Evolutionary conservation across 208 protist genomes (phyloP).

Genomic region (Angomonas ambiguus): DNA sequence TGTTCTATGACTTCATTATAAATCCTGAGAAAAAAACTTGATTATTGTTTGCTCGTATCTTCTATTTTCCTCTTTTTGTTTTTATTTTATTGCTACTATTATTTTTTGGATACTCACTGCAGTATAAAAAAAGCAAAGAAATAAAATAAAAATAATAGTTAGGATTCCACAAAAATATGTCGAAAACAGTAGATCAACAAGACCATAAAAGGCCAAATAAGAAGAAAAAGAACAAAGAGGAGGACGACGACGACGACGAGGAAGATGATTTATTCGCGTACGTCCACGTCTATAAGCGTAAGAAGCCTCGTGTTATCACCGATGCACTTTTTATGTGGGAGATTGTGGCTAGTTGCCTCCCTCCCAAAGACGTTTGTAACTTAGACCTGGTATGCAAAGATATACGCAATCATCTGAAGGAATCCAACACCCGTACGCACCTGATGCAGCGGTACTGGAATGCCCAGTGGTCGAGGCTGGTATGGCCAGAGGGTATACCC

Average conservation of each 20-base stretch:
- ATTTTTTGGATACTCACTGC: too few species aligned
- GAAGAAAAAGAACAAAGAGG: slow-evolving; percentile 11
- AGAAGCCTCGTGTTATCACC: slow-evolving; percentile 32
- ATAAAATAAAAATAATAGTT: too few species aligned
- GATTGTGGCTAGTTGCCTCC: slow-evolving; percentile 49
- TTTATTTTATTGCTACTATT: slow-evolving; percentile 9
- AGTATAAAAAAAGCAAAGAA: too few species aligned
- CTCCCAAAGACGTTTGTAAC: slow-evolving; percentile 41
- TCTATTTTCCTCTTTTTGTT: slow-evolving; percentile 1
- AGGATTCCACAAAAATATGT: too few species aligned
- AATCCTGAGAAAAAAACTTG: background rate
- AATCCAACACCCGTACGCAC: slow-evolving; percentile 31
- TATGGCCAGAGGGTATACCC: slow-evolving; percentile 46
- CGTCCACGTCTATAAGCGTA: slow-evolving; percentile 31
- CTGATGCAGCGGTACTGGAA: slow-evolving; percentile 87
- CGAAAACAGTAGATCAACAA: too few species aligned
- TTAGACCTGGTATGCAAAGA: slow-evolving; percentile 50
- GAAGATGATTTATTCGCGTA: background rate
- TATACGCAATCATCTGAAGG: slow-evolving; percentile 28
- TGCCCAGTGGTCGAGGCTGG: slow-evolving; percentile 53
- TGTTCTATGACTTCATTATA: background rate
- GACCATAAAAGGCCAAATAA: too few species aligned
- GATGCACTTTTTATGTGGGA: slow-evolving; percentile 67
- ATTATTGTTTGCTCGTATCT: background rate
- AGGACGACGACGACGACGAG: background rate